Evolutionary conservation across 768 basidiomycete species (phyloP).

Genomic region (Fistulinella prunicolor): DNA sequence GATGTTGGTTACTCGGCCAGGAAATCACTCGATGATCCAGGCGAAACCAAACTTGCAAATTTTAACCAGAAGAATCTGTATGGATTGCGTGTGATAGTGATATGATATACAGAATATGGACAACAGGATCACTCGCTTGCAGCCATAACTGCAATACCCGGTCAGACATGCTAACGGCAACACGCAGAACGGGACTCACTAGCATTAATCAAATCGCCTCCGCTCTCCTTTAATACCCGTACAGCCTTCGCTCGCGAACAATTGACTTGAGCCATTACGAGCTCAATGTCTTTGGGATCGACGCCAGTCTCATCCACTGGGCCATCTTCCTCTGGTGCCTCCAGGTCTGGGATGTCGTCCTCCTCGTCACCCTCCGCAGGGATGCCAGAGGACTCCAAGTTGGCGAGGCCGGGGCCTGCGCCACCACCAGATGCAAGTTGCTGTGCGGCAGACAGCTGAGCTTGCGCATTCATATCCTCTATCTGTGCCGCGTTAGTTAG

Average conservation of each 20-base stretch:
- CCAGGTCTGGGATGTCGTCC: slow-evolving; percentile 82
- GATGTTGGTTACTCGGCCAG: slow-evolving; percentile 13
- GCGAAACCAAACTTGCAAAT: neutral
- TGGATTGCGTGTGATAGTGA: slow-evolving; percentile 26
- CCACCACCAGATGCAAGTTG: slow-evolving; percentile 60
- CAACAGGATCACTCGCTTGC: slow-evolving; percentile 71
- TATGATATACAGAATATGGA: slow-evolving; percentile 32
- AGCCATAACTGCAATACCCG: slow-evolving; percentile 70
- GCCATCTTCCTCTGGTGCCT: slow-evolving; percentile 78
- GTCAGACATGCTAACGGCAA: slow-evolving; percentile 10
- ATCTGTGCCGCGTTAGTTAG: slow-evolving; percentile 43
- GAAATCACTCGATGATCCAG: neutral
- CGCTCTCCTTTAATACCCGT: slow-evolving; percentile 83
- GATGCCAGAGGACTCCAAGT: slow-evolving; percentile 49
- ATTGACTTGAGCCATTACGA: slow-evolving; percentile 86
- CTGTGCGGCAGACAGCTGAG: slow-evolving; percentile 74
- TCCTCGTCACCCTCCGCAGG: slow-evolving; percentile 58
- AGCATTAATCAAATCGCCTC: slow-evolving; percentile 94
- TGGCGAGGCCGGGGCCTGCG: slow-evolving; percentile 41
- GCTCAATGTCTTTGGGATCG: slow-evolving; percentile 92
- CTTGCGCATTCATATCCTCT: slow-evolving; percentile 83
- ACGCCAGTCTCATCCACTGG: slow-evolving; percentile 84
- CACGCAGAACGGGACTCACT: slow-evolving; percentile 56
- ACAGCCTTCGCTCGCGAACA: slow-evolving; percentile 93
- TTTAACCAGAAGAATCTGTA: slow-evolving; percentile 11